A percentile compares a stretch with the other conserved stretches of the same genome.
Conservation (phyloP, 1,284 basidiomycete species). For the Phylloboletellus chloephorus region DNA sequence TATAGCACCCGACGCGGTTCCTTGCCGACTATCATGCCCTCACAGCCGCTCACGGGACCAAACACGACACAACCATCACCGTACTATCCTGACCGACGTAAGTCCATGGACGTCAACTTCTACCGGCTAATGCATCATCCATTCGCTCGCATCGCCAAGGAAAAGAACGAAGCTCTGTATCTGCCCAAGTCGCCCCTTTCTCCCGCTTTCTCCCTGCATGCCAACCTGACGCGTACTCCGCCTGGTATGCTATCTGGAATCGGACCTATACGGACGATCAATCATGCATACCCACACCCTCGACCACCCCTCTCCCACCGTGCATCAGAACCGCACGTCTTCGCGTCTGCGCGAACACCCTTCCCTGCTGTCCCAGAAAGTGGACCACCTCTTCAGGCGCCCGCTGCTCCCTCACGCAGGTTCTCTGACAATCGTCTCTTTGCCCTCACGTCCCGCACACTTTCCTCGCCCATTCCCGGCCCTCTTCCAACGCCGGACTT, state of each 20-base stretch:
- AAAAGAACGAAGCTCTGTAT: constrained; percentile 48
- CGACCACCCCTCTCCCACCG: constrained; percentile 38
- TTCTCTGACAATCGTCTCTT: constrained; percentile 46
- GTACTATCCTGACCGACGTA: constrained; percentile 40
- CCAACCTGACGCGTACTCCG: constrained; percentile 21
- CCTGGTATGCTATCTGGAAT: constrained; percentile 14
- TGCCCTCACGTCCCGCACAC: constrained; percentile 42
- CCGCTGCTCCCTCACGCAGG: constrained; percentile 19
- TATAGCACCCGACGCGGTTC: constrained; percentile 41
- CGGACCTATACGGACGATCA: constrained; percentile 19
- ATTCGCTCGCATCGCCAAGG: constrained; percentile 53
- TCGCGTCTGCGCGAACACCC: constrained; percentile 32
- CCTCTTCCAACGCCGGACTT: constrained; percentile 65
- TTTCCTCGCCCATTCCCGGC: constrained; percentile 56
- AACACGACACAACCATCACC: constrained; percentile 14
- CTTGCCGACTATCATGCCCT: constrained; percentile 41
- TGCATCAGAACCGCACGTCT: constrained; percentile 39
- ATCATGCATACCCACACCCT: constrained; percentile 22
- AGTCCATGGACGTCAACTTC: constrained; percentile 57
- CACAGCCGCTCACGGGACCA: constrained; percentile 33
- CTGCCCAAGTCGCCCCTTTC: constrained; percentile 35
- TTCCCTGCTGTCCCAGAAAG: constrained; percentile 24
- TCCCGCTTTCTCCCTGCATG: constrained; percentile 27
- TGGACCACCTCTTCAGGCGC: constrained; percentile 13
- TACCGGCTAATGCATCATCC: constrained; percentile 59